A percentile compares a stretch with the other conserved stretches of the same genome.
These are phyloP conservation scores for Ettlia oleoabundans DNA, from an alignment of 139 green algal genomes.

Conservation along the genomic window DNA sequence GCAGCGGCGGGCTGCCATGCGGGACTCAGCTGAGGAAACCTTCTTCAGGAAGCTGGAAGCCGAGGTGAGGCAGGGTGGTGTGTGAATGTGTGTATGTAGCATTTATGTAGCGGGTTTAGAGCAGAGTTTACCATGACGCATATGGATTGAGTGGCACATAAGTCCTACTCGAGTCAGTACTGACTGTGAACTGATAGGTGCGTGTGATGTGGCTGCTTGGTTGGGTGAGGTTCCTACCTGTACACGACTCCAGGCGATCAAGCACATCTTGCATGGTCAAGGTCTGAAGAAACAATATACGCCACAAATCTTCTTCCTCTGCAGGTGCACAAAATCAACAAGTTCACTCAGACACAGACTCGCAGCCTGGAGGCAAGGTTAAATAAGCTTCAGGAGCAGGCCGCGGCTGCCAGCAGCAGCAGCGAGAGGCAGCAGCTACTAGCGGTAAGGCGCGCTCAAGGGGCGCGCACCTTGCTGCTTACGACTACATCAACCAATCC, in stretches of 20 bases:
- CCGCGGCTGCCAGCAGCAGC: background rate
- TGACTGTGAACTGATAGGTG: too few relatives aligned
- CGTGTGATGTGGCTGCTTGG: too few relatives aligned
- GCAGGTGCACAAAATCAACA: constrained; percentile 40
- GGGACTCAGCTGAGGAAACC: constrained; percentile 42
- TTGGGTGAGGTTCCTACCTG: too few relatives aligned
- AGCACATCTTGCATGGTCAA: too few relatives aligned
- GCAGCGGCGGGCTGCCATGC: constrained; percentile 42
- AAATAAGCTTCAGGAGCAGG: constrained; percentile 38
- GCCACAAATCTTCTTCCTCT: too few relatives aligned
- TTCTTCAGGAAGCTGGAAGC: constrained; percentile 48
- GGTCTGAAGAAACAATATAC: too few relatives aligned
- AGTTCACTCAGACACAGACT: constrained; percentile 41
- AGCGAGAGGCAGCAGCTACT: constrained; percentile 28
- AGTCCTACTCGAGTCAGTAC: too few relatives aligned
- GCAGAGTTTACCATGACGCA: too few relatives aligned
- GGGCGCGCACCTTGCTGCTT: too few relatives aligned
- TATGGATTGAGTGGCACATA: too few relatives aligned
- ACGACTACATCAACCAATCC: too few relatives aligned
- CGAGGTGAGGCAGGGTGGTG: background rate
- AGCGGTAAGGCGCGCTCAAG: background rate
- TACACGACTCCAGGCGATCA: too few relatives aligned
- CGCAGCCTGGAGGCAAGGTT: constrained; percentile 25
- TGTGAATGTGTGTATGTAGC: background rate
- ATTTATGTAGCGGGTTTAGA: background rate